Conservation (phyloP, 2,329 filamentous ascomycete genomes). For the Elsinoe fawcettii region DNA sequence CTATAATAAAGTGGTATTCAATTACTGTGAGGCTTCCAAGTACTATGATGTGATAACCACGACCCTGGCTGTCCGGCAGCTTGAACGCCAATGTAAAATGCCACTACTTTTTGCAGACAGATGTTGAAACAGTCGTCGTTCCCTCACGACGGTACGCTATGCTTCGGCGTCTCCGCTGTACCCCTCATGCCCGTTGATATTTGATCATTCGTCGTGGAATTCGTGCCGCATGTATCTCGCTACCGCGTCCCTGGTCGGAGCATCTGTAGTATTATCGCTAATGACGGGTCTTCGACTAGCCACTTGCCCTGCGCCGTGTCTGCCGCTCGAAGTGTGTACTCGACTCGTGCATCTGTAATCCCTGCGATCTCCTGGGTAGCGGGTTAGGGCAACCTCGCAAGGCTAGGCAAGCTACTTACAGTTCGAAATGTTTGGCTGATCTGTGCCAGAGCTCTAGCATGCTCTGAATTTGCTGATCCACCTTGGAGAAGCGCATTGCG, state of each 20-base stretch:
- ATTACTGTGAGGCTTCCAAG: not conserved
- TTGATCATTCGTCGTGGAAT: not conserved
- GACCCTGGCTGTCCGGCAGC: slow-evolving; percentile 3
- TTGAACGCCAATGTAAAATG: not conserved
- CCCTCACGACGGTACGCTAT: slow-evolving; percentile 11
- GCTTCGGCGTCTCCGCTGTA: slow-evolving; percentile 3
- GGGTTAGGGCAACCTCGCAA: not conserved
- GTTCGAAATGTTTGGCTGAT: slow-evolving; percentile 41
- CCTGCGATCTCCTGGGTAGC: slow-evolving; percentile 45
- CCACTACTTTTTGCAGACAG: not conserved
- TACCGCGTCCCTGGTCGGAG: slow-evolving; percentile 16
- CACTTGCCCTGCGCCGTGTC: slow-evolving; percentile 53
- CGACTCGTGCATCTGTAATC: slow-evolving; percentile 51
- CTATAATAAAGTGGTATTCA: not conserved
- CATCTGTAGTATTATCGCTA: slow-evolving; percentile 38
- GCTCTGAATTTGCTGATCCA: slow-evolving; percentile 40
- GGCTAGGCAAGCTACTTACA: slow-evolving; percentile 21
- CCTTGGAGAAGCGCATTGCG: slow-evolving; percentile 46
- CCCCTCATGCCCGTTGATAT: slow-evolving; percentile 4
- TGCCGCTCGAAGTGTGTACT: slow-evolving; percentile 47
- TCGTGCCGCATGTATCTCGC: not conserved
- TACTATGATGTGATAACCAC: not conserved
- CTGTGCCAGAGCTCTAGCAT: slow-evolving; percentile 42
- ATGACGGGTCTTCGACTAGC: slow-evolving; percentile 52
- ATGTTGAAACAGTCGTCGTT: not conserved